Base-by-base conservation (phyloP, 1,139 yeast genomes). In the Yamadazyma sp. region DNA sequence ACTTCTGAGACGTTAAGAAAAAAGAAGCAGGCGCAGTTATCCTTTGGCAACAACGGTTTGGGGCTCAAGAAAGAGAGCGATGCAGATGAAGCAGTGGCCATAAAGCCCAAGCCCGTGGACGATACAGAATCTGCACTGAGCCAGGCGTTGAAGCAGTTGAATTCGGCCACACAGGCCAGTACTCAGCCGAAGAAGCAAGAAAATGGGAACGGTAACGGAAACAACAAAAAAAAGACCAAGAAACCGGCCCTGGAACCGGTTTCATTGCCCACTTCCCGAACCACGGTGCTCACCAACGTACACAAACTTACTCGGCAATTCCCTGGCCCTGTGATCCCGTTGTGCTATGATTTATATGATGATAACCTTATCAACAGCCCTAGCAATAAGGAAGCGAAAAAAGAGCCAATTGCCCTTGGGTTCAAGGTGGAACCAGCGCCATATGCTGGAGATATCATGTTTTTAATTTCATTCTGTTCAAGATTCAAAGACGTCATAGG, bases 371-470 rank as follows among this genome's bases (percentile, higher is more conserved):
- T 67, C 29, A 44, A 45, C 11, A 29, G 34, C 1, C 40, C 40
- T 20, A 54, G 49, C 21, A 58, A 63, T 42, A 42, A 41, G 7
- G 46, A 46, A 3, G 47, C 52, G 2, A 45, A 54, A 2, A 33
- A 47, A 3, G 63, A 62, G 36, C 38, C 45, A 21, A 33, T 63
- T 5, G 70, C 72, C 0, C 51, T 66, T 17, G 73, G 73, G 0
- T 67, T 44, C 40, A 28, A 37, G 0, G 54, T 61, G 0, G 38
- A 37, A 15, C 47, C 46, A 16, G 51, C 73, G 0, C 70, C 73
- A 1, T 70, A 66, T 47, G 82, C 79, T 0, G 61, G 60, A 26
- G 78, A 74, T 45, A 62, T 77, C 12, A 44, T 73, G 17, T 62
- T 54, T 39, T 53, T 78, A 4, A 55, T 75, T 44, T 58, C 73